Evolutionary conservation across 1,139 yeast species (phyloP).

Genomic region (Debaryomyces subglobosus): DNA sequence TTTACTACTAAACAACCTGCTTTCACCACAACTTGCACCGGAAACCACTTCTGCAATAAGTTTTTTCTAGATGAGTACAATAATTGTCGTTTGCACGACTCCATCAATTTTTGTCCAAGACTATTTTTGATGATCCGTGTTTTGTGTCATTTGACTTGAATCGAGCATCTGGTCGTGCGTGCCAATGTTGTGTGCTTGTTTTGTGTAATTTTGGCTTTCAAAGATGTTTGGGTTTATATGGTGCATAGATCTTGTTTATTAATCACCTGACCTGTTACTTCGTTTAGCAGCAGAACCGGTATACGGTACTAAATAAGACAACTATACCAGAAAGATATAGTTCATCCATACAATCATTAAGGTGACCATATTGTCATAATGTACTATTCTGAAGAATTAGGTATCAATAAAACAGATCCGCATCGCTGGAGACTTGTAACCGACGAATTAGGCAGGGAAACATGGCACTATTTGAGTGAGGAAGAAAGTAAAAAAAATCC

Average conservation of each 20-base stretch:
- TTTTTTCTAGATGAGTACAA: conserved; percentile 9
- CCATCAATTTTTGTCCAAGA: neutral
- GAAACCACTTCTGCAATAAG: conserved; percentile 1
- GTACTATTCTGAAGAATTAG: conserved; percentile 64
- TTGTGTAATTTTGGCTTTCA: neutral
- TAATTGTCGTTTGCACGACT: conserved; percentile 5
- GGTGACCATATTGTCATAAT: conserved; percentile 14
- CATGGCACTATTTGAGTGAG: conserved; percentile 70
- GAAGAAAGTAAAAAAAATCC: conserved; percentile 43
- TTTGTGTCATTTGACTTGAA: conserved; percentile 3
- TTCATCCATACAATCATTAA: neutral
- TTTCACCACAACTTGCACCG: neutral
- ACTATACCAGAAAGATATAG: neutral
- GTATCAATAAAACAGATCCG: conserved; percentile 69
- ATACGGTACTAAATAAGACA: neutral
- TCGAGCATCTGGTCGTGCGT: neutral
- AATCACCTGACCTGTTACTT: neutral
- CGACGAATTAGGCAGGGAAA: conserved; percentile 73
- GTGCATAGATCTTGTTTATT: no score
- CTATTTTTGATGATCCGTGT: neutral
- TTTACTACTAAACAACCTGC: conserved; percentile 6
- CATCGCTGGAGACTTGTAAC: conserved; percentile 74
- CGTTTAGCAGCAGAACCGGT: conserved; percentile 4
- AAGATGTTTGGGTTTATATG: neutral
- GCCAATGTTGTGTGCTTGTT: neutral